These are phyloP conservation scores for Wickerhamiella siamensis DNA, from an alignment of 805 yeast species.

Conservation along the genomic window DNA sequence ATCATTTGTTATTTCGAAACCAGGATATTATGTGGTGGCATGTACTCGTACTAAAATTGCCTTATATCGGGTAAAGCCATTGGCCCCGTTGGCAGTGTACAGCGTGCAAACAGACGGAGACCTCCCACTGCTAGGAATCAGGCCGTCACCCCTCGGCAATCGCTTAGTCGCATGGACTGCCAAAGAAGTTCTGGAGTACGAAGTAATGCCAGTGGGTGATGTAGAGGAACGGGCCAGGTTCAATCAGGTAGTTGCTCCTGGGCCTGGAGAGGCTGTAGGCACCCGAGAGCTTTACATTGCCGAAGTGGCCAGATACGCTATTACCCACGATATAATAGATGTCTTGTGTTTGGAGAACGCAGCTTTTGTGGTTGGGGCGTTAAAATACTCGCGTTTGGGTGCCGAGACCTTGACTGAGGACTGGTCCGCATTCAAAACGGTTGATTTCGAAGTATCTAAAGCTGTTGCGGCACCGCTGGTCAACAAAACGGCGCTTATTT, in stretches of 20 bases:
- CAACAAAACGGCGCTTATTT: not conserved
- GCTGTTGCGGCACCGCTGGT: slow-evolving; percentile 2
- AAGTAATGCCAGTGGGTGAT: slow-evolving; percentile 1
- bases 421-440: slow-evolving; percentile 13
- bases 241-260: slow-evolving; percentile 18
- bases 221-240: slow-evolving; percentile 14
- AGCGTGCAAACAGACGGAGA: slow-evolving; percentile 7
- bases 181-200: slow-evolving; percentile 1
- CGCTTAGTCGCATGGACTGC: slow-evolving; percentile 1
- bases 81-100: slow-evolving; percentile 15
- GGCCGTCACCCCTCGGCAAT: not conserved
- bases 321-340: slow-evolving; percentile 22
- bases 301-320: slow-evolving; percentile 18
- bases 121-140: not conserved
- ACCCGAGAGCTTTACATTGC: slow-evolving; percentile 22
- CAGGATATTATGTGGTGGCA: slow-evolving; percentile 14
- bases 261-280: slow-evolving; percentile 29
- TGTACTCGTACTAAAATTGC: slow-evolving; percentile 12
- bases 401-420: not conserved
- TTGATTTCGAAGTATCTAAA: slow-evolving; percentile 10
- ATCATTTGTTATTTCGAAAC: slow-evolving; percentile 13
- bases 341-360: slow-evolving; percentile 17
- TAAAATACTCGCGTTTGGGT: slow-evolving; percentile 6
- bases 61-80: slow-evolving; percentile 17
- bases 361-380: slow-evolving; percentile 13